A percentile compares a stretch with the other conserved stretches of the same genome.
Conservation (phyloP, 225 moss, liverwort and hornwort species). For the Climacium dendroides region DNA sequence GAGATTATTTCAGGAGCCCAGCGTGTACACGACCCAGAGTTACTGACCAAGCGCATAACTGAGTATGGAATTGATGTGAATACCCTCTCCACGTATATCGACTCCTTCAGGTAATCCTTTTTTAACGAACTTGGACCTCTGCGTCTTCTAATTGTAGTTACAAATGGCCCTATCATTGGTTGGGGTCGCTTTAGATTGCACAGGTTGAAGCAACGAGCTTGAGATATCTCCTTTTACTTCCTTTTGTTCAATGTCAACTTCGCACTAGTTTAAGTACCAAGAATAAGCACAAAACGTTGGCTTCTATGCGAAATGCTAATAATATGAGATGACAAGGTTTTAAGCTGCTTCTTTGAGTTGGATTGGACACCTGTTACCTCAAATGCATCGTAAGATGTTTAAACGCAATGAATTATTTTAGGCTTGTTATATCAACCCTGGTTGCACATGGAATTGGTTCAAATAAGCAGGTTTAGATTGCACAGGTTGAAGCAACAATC, state of each 20-base stretch:
- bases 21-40: conserved; percentile 71
- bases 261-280: not conserved
- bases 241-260: not conserved
- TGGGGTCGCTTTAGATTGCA: not conserved
- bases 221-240: not conserved
- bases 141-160: not conserved
- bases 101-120: conserved; percentile 62
- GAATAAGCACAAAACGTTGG: not conserved
- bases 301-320: not conserved
- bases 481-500: not conserved
- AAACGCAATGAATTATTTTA: not conserved
- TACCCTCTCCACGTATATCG: conserved; percentile 55
- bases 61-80: conserved; percentile 77
- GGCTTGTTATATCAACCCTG: not conserved
- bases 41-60: conserved; percentile 43
- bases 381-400: not conserved
- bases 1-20: conserved; percentile 92
- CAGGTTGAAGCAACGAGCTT: not conserved
- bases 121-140: not conserved
- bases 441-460: not conserved
- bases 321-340: not conserved
- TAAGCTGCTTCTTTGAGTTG: not conserved
- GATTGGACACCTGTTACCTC: not conserved
- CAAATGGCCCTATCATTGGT: not conserved
- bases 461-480: no score